A percentile compares a stretch with the other conserved stretches of the same genome.
Evolutionary conservation across 163 green algal species (phyloP).

Genomic region (Chlamydomonas reinhardtii): DNA sequence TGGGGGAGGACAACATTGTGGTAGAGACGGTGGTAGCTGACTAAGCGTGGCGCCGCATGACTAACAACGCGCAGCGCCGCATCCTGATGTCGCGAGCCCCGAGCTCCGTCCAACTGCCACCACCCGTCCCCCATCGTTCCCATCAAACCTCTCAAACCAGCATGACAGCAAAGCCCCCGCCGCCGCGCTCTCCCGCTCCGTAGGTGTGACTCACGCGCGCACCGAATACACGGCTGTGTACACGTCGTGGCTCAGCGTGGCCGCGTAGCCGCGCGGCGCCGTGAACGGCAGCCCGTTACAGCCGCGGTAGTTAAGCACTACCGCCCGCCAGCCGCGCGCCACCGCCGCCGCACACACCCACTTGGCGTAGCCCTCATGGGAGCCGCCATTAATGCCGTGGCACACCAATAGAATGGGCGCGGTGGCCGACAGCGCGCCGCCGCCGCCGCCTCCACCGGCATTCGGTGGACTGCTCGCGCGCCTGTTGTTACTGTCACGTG

Average conservation of each 20-base stretch:
- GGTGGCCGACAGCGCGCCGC: not conserved
- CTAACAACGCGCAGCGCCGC: too few relatives aligned
- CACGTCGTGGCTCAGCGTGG: slow-evolving; percentile 72
- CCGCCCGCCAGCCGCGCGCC: slow-evolving; percentile 58
- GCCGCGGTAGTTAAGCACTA: slow-evolving; percentile 48
- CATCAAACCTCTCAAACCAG: too few relatives aligned
- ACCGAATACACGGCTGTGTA: slow-evolving; percentile 69
- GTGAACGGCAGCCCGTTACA: slow-evolving; percentile 76
- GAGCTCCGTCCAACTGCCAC: too few relatives aligned
- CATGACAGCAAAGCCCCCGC: too few relatives aligned
- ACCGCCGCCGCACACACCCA: slow-evolving; percentile 69
- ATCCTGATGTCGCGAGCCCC: too few relatives aligned
- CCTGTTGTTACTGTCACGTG: not conserved
- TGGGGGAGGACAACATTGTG: not conserved
- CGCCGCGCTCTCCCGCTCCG: too few relatives aligned
- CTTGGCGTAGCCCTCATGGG: slow-evolving; percentile 81
- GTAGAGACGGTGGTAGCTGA: too few relatives aligned
- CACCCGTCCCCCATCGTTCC: too few relatives aligned
- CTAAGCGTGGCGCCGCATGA: too few relatives aligned
- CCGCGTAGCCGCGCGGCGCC: slow-evolving; percentile 67
- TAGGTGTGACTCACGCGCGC: slow-evolving; percentile 44
- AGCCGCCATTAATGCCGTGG: slow-evolving; percentile 81
- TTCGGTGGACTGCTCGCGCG: too few relatives aligned
- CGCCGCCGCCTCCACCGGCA: too few relatives aligned
- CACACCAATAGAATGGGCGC: slow-evolving; percentile 80